Conservation (phyloP, 2,329 filamentous ascomycete genomes). For the Fusarium praegraminearum region DNA sequence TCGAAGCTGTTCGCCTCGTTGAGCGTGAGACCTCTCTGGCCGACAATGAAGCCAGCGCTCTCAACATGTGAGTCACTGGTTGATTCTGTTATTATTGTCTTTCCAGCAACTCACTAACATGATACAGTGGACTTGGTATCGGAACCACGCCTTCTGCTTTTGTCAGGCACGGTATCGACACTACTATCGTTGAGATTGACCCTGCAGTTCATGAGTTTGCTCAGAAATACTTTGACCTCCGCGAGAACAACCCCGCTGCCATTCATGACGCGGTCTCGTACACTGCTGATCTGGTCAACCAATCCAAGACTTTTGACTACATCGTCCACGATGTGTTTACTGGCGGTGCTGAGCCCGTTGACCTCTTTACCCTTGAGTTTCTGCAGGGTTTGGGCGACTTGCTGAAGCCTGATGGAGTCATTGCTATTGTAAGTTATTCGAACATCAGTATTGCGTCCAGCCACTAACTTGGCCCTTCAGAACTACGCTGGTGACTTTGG, state of each 20-base stretch:
- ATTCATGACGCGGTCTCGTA: constrained; percentile 86
- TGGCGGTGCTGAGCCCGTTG: constrained; percentile 89
- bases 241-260: constrained; percentile 79
- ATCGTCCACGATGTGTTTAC: constrained; percentile 99
- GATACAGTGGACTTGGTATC: constrained; percentile 82
- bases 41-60: constrained; percentile 78
- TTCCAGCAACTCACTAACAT: constrained; percentile 13
- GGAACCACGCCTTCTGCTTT: constrained; percentile 91
- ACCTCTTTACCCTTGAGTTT: constrained; percentile 90
- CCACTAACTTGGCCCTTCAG: constrained; percentile 57
- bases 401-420: constrained; percentile 81
- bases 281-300: constrained; percentile 60
- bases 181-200: constrained; percentile 95
- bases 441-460: background rate
- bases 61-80: constrained; percentile 78
- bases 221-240: constrained; percentile 83
- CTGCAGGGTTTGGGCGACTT: constrained; percentile 76
- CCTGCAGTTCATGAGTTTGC: constrained; percentile 89
- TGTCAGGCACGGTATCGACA: constrained; percentile 88
- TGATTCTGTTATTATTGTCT: background rate
- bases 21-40: constrained; percentile 65
- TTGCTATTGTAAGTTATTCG: constrained; percentile 79
- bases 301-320: constrained; percentile 78
- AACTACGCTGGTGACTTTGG: constrained; percentile 94
- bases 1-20: constrained; percentile 89